Evolutionary conservation across 1,284 basidiomycete genomes (phyloP), one percentile per base, ranked within the genome.

Genomic region (Mycosarcoma mackinlayi): DNA sequence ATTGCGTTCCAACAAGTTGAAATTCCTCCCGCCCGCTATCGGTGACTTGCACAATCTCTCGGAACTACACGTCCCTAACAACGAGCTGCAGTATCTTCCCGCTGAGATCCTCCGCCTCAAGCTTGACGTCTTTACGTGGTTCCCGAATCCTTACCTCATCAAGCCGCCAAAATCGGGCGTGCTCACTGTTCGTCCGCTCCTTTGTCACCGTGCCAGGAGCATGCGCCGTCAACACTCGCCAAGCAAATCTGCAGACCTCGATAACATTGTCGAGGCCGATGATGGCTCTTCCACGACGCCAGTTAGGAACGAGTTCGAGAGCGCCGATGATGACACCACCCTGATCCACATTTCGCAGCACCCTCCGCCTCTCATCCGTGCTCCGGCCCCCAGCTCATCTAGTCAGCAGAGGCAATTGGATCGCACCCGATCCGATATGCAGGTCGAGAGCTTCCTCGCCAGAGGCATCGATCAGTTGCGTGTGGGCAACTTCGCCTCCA

Each of bases 51-150:
- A 55, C 33, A 73, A 75, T 34, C 60, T 81, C 35, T 70, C 69
- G 7, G 79, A 81, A 50, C 62, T 81, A 6, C 79, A 77, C 37
- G 51, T 81, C 11, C 70, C 72, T 24, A 67, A 67, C 45, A 81
- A 81, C 56, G 46, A 73, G 34, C 66, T 79, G 14, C 55, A 60
- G 40, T 77, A 77, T 25, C 66, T 81, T 18, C 79, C 78, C 21
- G 75, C 77, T 21, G 78, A 80, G 56, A 79, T 80, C 30, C 74
- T 78, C 30, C 70, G 75, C 51, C 73, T 81, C 27, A 60, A 58
- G 23, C 69, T 81, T 18, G 63, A 73, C 8, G 72, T 67, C 9
- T 79, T 80, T 46, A 75, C 65, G 39, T 76, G 70, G 63, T 72
- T 75, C 49, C 79, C 79, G 7, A 81, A 81, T 33, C 78, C 78